Base-by-base conservation (phyloP, 164 flowering plant genomes). In the Tinospora cordifolia region DNA sequence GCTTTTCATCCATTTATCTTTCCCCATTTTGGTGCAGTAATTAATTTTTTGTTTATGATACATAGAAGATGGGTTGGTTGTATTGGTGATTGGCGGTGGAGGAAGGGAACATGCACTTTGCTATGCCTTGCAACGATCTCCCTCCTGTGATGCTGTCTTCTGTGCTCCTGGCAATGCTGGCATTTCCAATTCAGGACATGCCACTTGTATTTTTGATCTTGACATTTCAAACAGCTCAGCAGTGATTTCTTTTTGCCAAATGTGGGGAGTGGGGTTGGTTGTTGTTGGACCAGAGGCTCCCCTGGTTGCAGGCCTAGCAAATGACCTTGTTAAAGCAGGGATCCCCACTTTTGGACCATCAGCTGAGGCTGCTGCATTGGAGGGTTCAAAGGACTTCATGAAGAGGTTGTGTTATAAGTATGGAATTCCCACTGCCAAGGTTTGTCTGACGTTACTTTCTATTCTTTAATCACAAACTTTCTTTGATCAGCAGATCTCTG, bases 141-240 rank as follows among this genome's bases (percentile, higher is more conserved):
- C 90, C 6, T 86, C 97, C 1, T 88, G 92, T 77, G 90, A 85
- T 78, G 79, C 83, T 8, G 93, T 95, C 7, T 87, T 86, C 59
- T 95, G 98, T 84, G 94, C 97, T 15, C 99, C 99, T 46, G 99
- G 99, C 19, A 95, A 95, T 90, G 93, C 89, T 68, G 99, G 99
- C 47, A 95, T 95, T 83, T 76, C 93, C 19, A 81, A 59, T 71
- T 87, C 97, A 3, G 98, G 93, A n/a, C 74, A 83, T 82, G 99
- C 97, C 49, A 88, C 88, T 60, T 95, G 98, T 70, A 79, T 95
- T 39, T 66, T 87, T 0, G 88, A 85, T 69, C 91, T 95, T 70
- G 85, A 95, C 75, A 70, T 88, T 36, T 79, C 70, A 44, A 87
- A 95, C 66, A 90, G 97, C 74, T 76, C 81, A 25, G 88, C 87